A percentile compares a stretch with the other conserved stretches of the same genome.
Conservation (phyloP, 2,329 filamentous ascomycete genomes). For the Xylariales sp. region DNA sequence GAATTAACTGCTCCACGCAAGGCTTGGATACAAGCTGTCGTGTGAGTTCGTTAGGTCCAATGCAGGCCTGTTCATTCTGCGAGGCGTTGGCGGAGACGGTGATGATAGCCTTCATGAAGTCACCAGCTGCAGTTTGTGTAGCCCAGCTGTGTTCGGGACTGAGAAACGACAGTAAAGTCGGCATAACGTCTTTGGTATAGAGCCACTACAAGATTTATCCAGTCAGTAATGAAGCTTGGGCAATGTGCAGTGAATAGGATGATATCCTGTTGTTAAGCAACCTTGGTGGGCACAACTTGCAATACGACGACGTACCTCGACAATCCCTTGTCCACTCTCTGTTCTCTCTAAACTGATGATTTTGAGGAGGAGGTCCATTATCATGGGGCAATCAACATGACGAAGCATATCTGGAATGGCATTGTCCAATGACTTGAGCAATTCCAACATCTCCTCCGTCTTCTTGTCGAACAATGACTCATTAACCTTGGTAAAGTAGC, state of each 20-base stretch:
- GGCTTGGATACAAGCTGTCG: constrained; percentile 85
- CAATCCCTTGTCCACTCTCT: constrained; percentile 85
- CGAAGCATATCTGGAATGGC: constrained; percentile 82
- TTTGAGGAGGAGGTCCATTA: constrained; percentile 95
- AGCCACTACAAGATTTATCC: constrained; percentile 75
- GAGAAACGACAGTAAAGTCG: constrained; percentile 80
- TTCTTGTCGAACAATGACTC: constrained; percentile 97
- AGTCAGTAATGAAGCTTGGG: no score
- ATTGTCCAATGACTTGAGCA: constrained; percentile 79
- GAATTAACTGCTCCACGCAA: constrained; percentile 80
- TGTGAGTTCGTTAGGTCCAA: constrained; percentile 94
- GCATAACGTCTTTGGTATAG: constrained; percentile 82
- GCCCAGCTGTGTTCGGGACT: constrained; percentile 80
- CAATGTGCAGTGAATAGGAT: no score
- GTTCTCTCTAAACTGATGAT: constrained; percentile 94
- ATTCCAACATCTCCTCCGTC: constrained; percentile 91
- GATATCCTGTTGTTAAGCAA: constrained; percentile 3
- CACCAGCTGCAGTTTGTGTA: constrained; percentile 92
- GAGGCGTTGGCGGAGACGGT: constrained; percentile 98
- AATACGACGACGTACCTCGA: constrained; percentile 80
- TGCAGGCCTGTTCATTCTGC: constrained; percentile 97
- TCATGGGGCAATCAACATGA: constrained; percentile 95
- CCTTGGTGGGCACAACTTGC: neutral
- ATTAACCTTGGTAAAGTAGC: constrained; percentile 98
- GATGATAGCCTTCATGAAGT: constrained; percentile 98